These are phyloP conservation scores for Colletotrichum theobromicola DNA, from an alignment of 2,329 filamentous ascomycete genomes.

Conservation along the genomic window DNA sequence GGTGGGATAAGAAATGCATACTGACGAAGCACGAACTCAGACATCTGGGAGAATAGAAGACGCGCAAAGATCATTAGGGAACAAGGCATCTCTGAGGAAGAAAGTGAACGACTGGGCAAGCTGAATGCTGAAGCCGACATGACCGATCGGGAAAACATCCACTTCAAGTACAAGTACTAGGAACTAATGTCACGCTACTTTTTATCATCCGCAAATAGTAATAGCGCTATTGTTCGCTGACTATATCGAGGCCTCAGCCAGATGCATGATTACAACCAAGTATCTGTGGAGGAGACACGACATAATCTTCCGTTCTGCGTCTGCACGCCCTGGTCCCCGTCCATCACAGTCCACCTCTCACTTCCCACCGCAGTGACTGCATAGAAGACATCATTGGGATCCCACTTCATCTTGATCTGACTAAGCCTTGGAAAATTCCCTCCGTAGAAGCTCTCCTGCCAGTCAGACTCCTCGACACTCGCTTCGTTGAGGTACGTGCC, in stretches of 20 bases:
- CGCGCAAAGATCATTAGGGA: not conserved
- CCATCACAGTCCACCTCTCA: slow-evolving; percentile 25
- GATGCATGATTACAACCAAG: not conserved
- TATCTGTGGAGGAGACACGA: not conserved
- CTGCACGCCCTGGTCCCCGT: not conserved
- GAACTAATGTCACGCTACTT: not conserved
- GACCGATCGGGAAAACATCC: slow-evolving; percentile 29
- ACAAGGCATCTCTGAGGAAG: slow-evolving; percentile 18
- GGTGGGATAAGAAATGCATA: not conserved
- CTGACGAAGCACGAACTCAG: not conserved
- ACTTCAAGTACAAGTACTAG: slow-evolving; percentile 26
- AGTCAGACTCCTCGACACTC: slow-evolving; percentile 32
- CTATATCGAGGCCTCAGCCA: too few species aligned
- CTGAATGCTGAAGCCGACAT: slow-evolving; percentile 30
- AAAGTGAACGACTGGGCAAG: slow-evolving; percentile 28
- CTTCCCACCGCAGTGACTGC: slow-evolving; percentile 30
- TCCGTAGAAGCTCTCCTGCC: slow-evolving; percentile 32
- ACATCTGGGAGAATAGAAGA: not conserved
- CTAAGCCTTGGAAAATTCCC: slow-evolving; percentile 29
- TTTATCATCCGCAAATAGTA: not conserved
- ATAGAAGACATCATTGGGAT: slow-evolving; percentile 32
- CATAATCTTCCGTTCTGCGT: not conserved
- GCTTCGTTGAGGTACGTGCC: slow-evolving; percentile 35
- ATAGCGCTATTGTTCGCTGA: too few species aligned
- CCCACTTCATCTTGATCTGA: slow-evolving; percentile 31